Base-by-base conservation (phyloP, 768 basidiomycete species). In the Naematelia encephala region DNA sequence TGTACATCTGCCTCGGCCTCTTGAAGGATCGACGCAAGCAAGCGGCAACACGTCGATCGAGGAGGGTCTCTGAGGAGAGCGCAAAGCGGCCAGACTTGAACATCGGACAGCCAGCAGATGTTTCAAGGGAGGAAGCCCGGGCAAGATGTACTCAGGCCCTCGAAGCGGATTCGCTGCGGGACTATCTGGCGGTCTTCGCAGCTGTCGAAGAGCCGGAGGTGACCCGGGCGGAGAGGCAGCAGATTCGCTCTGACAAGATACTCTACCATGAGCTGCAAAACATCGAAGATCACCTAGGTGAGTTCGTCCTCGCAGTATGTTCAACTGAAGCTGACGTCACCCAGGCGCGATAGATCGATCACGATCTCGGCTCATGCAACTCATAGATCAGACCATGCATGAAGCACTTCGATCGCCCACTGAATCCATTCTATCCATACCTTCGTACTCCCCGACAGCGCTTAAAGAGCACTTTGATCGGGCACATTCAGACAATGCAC, bases 221-320 rank as follows among this genome's bases (percentile, higher is more conserved):
- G 14, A 21, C 48, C 3, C 21, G 8, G 5, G 39, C n/a, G n/a
- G 21, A 51, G 30, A 50, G 48, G 54, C 5, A 11, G 25, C 57
- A 57, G 48, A 26, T 66, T 26, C 11, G 5, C 8, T 30, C 43
- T 39, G 63, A 70, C 54, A 69, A 71, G 46, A 48, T 55, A 46
- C 53, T 74, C 34, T 74, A 74, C 51, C 58, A 56, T 51, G 57
- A 67, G 48, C 49, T 74, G 44, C 72, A 74, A 55, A 74, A 74
- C 49, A 25, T 71, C 2, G 69, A 71, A 55, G 62, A 71, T 56
- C 60, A 69, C 57, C 64, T 62, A 44, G 69, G 72, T 74, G 23
- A 49, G 69, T 61, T 25, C 25, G 22, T 25, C 28, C 22, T 5
- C 25, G 4, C 25, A 16, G 13, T 13, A 14, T 27, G 5, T 29